A percentile compares a stretch with the other conserved stretches of the same genome.
Conservation (phyloP, 2,329 filamentous ascomycete genomes). For the Paracorniculantispora psalliotae region DNA sequence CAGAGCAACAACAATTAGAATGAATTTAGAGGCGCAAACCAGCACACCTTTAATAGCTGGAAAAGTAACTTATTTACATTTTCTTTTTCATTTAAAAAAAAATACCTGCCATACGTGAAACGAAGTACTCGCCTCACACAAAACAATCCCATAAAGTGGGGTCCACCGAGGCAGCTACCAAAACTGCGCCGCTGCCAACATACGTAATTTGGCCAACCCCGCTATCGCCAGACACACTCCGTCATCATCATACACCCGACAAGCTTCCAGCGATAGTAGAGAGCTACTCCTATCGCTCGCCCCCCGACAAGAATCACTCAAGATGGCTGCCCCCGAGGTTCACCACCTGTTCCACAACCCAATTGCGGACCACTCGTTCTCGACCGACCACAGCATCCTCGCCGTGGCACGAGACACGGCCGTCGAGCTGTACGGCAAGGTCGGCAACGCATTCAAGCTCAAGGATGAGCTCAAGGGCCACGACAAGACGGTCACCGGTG, state of each 20-base stretch:
- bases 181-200: constrained; percentile 3
- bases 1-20: too few relatives aligned
- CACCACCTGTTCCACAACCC: constrained; percentile 96
- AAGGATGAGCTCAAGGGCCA: constrained; percentile 93
- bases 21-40: too few relatives aligned
- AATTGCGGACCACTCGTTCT: constrained; percentile 98
- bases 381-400: constrained; percentile 79
- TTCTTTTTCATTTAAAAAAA: too few relatives aligned
- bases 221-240: background rate
- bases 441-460: constrained; percentile 71
- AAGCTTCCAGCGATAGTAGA: constrained; percentile 72
- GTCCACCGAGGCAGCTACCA: background rate
- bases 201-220: constrained; percentile 14
- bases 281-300: constrained; percentile 60
- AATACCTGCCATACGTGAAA: too few relatives aligned
- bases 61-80: too few relatives aligned
- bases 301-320: constrained; percentile 22
- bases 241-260: constrained; percentile 1
- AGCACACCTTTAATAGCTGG: too few relatives aligned
- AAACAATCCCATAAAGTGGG: too few relatives aligned
- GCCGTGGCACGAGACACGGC: constrained; percentile 87
- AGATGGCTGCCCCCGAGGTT: constrained; percentile 82
- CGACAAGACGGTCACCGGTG: constrained; percentile 93
- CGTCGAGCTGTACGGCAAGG: constrained; percentile 79
- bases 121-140: too few relatives aligned